A percentile compares a stretch with the other conserved stretches of the same genome.
phyloP scores from a whole-genome alignment of 345 rosid species.

The Pistacia integerrima region DNA sequence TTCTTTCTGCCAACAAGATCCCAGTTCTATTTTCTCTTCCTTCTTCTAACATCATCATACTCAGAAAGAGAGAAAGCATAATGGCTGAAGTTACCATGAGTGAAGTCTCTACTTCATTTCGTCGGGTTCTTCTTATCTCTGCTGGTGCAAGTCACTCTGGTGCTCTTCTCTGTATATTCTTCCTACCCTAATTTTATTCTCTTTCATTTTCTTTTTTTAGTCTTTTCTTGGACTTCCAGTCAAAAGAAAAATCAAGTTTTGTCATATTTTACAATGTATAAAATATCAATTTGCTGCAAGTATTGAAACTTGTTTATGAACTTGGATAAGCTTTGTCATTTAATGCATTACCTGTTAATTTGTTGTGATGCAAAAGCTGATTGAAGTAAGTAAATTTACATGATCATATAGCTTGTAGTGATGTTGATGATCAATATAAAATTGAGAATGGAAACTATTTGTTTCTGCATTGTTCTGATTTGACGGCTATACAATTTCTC shows the following conservation, averaged over 20 bases:
- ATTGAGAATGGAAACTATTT: background rate
- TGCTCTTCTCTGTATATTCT: slow-evolving; percentile 75
- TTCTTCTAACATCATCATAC: background rate
- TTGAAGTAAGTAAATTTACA: background rate
- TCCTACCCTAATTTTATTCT: background rate
- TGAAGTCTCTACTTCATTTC: slow-evolving; percentile 51
- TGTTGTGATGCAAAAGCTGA: background rate
- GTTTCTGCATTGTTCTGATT: background rate
- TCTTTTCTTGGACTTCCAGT: background rate
- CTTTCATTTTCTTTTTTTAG: background rate
- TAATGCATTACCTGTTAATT: background rate
- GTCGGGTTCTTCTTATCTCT: slow-evolving; percentile 73
- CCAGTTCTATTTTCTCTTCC: background rate
- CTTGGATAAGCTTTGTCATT: background rate
- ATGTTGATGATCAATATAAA: background rate
- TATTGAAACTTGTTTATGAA: background rate
- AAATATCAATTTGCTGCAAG: too few relatives aligned
- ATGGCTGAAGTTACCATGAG: slow-evolving; percentile 49
- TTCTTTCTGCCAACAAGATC: background rate
- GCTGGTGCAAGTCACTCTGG: slow-evolving; percentile 98
- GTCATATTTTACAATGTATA: too few relatives aligned
- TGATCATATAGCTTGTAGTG: background rate
- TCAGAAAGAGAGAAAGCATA: background rate
- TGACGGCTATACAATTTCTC: background rate
- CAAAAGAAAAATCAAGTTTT: too few relatives aligned